Conservation (phyloP, 331 rosid genomes). For the Quercus tomentella region DNA sequence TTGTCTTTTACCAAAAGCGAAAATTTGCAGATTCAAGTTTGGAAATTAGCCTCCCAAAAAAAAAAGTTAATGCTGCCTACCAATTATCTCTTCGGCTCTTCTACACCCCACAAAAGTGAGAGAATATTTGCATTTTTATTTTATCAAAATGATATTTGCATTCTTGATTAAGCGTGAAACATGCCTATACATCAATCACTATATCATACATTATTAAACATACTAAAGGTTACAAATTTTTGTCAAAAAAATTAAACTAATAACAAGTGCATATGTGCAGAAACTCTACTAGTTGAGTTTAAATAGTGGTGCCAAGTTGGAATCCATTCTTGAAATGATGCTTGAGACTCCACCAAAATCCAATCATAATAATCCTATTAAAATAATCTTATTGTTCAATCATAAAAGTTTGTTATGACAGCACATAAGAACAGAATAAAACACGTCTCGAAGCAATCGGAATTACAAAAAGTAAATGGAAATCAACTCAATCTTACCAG, state of each 20-base stretch:
- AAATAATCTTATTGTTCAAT: background rate
- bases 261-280: background rate
- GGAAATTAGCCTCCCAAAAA: too few relatives aligned
- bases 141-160: too few relatives aligned
- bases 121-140: too few relatives aligned
- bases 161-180: too few relatives aligned
- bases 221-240: background rate
- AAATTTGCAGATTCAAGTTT: too few relatives aligned
- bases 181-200: too few relatives aligned
- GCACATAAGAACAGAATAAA: slow-evolving; percentile 11
- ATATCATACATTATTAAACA: too few relatives aligned
- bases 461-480: background rate
- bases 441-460: background rate
- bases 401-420: background rate
- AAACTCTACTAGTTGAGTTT: background rate
- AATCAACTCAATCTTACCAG: slow-evolving; percentile 18
- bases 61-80: too few relatives aligned
- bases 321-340: background rate
- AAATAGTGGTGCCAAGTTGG: background rate
- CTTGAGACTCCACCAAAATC: background rate
- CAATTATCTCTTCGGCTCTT: too few relatives aligned
- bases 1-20: background rate
- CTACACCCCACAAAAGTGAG: too few relatives aligned
- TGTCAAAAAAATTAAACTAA: background rate
- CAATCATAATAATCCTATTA: background rate